Evolutionary conservation across 352 stramenopile genomes (phyloP).

Genomic region (Phytophthora ohioensis): DNA sequence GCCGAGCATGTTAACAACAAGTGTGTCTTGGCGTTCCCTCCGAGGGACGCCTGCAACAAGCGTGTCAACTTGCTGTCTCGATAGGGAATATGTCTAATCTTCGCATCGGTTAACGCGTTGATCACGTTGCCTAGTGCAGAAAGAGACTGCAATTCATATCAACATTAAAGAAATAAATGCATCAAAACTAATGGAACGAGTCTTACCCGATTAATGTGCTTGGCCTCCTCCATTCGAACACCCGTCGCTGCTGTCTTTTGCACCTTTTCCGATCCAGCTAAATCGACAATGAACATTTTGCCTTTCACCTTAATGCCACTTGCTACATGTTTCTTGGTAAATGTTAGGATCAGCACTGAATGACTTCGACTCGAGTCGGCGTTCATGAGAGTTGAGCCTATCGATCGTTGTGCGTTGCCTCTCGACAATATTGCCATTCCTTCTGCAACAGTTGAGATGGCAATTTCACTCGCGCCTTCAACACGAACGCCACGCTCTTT

Average conservation of each 20-base stretch:
- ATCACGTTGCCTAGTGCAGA: slow-evolving; percentile 80
- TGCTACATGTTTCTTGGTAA: slow-evolving; percentile 41
- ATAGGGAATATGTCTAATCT: slow-evolving; percentile 71
- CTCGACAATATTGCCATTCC: slow-evolving; percentile 50
- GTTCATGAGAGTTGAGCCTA: slow-evolving; percentile 65
- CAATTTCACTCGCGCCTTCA: slow-evolving; percentile 60
- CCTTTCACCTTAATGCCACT: slow-evolving; percentile 21
- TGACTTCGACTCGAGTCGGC: slow-evolving; percentile 73
- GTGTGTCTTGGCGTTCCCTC: slow-evolving; percentile 90
- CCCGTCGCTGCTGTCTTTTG: slow-evolving; percentile 64
- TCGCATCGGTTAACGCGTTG: slow-evolving; percentile 60
- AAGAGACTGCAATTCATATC: slow-evolving; percentile 53
- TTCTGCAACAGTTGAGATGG: slow-evolving; percentile 36
- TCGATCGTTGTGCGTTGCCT: slow-evolving; percentile 51
- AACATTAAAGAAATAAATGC: neutral
- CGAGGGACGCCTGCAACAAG: slow-evolving; percentile 87
- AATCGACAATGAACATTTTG: slow-evolving; percentile 68
- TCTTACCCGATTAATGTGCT: slow-evolving; percentile 75
- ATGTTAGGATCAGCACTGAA: slow-evolving; percentile 66
- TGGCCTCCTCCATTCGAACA: slow-evolving; percentile 70
- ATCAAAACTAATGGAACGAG: neutral
- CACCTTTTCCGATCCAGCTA: slow-evolving; percentile 75
- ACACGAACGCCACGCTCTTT: slow-evolving; percentile 48
- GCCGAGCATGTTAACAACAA: slow-evolving; percentile 77
- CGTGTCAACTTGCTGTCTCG: slow-evolving; percentile 91